phyloP scores from a whole-genome alignment of 495 filamentous ascomycete species.

The Aspergillus coremiiformis region DNA sequence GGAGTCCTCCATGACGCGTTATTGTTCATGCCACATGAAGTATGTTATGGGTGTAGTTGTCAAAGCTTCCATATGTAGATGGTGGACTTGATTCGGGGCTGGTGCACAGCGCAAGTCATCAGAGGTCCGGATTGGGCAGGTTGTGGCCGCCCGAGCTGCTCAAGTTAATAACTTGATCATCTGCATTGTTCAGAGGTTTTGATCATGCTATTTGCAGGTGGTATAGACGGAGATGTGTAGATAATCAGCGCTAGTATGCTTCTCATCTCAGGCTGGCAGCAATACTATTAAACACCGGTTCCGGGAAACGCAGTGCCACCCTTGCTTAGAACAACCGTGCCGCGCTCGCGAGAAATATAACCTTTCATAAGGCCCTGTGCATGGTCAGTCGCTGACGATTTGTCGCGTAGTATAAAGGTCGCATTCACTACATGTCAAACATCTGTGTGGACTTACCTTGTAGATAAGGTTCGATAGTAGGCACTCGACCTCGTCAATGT shows the following conservation, averaged over 20 bases:
- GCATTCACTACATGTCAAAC: background rate
- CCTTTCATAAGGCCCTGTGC: slow-evolving; percentile 87
- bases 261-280: background rate
- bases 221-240: background rate
- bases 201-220: background rate
- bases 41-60: background rate
- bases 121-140: background rate
- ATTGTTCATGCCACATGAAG: background rate
- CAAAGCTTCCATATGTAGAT: background rate
- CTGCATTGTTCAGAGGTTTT: background rate
- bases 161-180: background rate
- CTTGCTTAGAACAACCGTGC: slow-evolving; percentile 86
- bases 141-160: background rate
- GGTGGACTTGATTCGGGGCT: background rate
- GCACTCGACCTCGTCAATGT: slow-evolving; percentile 93
- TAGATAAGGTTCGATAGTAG: slow-evolving; percentile 91
- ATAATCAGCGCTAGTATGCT: background rate
- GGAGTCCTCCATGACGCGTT: background rate
- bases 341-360: slow-evolving; percentile 86
- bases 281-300: slow-evolving; percentile 62
- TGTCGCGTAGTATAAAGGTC: background rate
- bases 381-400: slow-evolving; percentile 7
- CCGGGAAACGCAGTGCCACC: slow-evolving; percentile 79
- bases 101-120: background rate
- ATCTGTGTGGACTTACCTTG: slow-evolving; percentile 57